Base-by-base conservation (phyloP, 73 alveolate genomes). In the Stentor coeruleus region DNA sequence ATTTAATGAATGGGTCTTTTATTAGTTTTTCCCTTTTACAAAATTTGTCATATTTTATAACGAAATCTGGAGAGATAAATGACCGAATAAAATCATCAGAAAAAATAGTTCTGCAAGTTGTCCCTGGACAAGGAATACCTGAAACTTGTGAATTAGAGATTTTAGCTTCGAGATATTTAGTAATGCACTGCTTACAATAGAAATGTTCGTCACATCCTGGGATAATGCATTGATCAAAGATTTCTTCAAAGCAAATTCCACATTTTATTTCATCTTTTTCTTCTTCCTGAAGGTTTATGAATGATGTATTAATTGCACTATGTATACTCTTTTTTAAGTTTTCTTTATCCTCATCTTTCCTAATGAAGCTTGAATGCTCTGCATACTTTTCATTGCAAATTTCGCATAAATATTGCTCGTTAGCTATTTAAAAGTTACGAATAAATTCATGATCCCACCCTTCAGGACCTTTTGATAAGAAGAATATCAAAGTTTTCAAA, bases 1-100 rank as follows among this genome's bases (percentile, higher is more conserved):
- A 81, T 42, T 74, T 89, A 3, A 89, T 66, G 20, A 74, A 49
- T 6, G 92, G 94, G 73, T 91, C 93, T 28, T 35, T 59, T 36
- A 81, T 57, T 3, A 86, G 3, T 11, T 11, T 14, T 59, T 73
- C 59, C 3, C 85, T 89, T 59, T 66, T 30, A 77, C 84, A 85
- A 86, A 91, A 91, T 66, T 81, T 90, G 3, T 39, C 31, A 37
- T 60, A 76, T 74, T 80, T 89, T 3, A 58, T 58, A 20, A 36
- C 60, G 38, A 74, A 84, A 20, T 85, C 94, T 59, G 36, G 37
- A 15, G 74, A 74, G 2, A 83, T 20, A 15, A 74, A 31, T n/a
- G 35, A 36, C 26, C 60, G 30, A 11, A 86, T 85, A n/a, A 49
- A 38, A 30, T 66, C 79, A 11, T 86, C 92, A 30, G 58, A 41